A percentile compares a stretch with the other conserved stretches of the same genome.
Conservation (phyloP, 148 eudicot genomes). For the Chenopodium quinoa region DNA sequence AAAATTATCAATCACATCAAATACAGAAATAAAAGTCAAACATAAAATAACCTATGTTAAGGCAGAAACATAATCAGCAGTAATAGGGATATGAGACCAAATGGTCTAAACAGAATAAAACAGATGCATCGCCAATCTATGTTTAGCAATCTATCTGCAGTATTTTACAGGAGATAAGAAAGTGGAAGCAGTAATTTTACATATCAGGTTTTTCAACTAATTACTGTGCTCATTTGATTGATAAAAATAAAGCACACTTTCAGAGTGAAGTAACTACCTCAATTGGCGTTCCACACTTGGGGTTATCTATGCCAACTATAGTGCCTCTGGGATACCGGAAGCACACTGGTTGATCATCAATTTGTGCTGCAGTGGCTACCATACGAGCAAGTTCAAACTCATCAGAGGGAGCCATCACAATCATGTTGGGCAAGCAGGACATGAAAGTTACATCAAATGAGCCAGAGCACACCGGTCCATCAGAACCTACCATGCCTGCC, state of each 20-base stretch:
- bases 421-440: constrained; percentile 96
- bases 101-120: no score
- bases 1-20: neutral
- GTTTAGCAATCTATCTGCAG: neutral
- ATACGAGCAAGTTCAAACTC: constrained; percentile 83
- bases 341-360: constrained; percentile 84
- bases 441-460: constrained; percentile 82
- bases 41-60: neutral
- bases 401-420: constrained; percentile 96
- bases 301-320: constrained; percentile 38
- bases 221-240: neutral
- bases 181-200: neutral
- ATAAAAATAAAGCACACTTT: neutral
- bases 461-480: constrained; percentile 72
- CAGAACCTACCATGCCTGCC: constrained; percentile 84
- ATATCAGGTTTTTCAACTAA: neutral
- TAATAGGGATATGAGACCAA: neutral
- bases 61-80: neutral
- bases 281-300: constrained; percentile 44
- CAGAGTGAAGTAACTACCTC: constrained; percentile 47
- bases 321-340: constrained; percentile 84
- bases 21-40: neutral
- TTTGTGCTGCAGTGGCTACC: constrained; percentile 70
- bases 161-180: neutral
- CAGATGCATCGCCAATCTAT: neutral